phyloP scores from a whole-genome alignment of 805 yeast species.

The Komagataella kurtzmanii region DNA sequence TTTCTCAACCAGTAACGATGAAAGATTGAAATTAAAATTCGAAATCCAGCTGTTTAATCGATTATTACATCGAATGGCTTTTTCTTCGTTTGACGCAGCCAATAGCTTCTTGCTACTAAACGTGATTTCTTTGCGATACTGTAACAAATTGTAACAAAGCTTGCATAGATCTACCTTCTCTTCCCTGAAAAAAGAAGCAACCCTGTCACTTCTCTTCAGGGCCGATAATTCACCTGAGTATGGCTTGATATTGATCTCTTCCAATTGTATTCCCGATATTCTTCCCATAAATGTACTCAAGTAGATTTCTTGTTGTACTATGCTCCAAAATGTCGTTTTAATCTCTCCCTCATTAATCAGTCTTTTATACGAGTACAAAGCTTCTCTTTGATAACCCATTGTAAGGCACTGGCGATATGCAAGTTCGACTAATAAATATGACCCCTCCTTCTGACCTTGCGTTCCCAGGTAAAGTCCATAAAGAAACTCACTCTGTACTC shows the following conservation, averaged over 20 bases:
- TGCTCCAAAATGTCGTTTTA: neutral
- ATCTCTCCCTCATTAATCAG: neutral
- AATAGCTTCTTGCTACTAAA: constrained; percentile 15
- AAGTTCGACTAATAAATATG: neutral
- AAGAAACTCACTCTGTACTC: neutral
- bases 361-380: neutral
- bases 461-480: neutral
- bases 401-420: neutral
- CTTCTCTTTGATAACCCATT: neutral
- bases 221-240: neutral
- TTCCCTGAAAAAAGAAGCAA: neutral
- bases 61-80: constrained; percentile 4
- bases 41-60: constrained; percentile 2
- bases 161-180: neutral
- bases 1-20: neutral
- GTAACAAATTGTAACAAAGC: neutral
- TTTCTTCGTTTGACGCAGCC: constrained; percentile 24
- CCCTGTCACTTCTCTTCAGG: neutral
- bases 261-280: neutral
- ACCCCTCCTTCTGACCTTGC: neutral
- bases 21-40: neutral
- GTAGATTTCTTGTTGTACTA: neutral
- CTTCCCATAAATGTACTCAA: neutral
- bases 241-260: neutral
- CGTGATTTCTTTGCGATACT: neutral